Evolutionary conservation across 2,329 filamentous ascomycete species (phyloP).

Genomic region (Neospermospora avenae): DNA sequence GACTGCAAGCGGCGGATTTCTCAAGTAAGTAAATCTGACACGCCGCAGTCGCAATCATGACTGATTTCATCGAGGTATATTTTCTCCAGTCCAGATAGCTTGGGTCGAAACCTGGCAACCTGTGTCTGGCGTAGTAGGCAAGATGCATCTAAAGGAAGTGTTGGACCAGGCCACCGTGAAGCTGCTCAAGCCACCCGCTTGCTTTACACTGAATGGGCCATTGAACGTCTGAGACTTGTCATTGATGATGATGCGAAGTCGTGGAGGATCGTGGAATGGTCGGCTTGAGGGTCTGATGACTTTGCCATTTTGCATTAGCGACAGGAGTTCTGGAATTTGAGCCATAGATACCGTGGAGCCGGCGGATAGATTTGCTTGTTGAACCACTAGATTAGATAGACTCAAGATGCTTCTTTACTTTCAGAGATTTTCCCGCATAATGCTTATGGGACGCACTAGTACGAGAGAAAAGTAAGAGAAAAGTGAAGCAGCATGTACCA

Average conservation of each 20-base stretch:
- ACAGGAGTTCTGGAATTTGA: background rate
- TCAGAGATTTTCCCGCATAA: no score
- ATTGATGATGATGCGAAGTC: conserved; percentile 61
- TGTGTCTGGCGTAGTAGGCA: conserved; percentile 62
- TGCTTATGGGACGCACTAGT: no score
- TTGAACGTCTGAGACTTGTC: conserved; percentile 66
- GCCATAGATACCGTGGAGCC: background rate
- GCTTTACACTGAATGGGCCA: conserved; percentile 64
- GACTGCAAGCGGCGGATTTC: conserved; percentile 70
- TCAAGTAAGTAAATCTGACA: conserved; percentile 56
- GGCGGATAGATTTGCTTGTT: background rate
- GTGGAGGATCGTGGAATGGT: conserved; percentile 64
- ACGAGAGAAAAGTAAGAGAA: no score
- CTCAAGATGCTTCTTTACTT: background rate
- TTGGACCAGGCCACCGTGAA: conserved; percentile 58
- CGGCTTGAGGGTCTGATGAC: conserved; percentile 29
- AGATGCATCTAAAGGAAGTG: conserved; percentile 57
- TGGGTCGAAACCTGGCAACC: conserved; percentile 77
- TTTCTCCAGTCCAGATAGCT: conserved; percentile 72
- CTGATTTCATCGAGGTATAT: conserved; percentile 60
- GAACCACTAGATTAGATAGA: background rate
- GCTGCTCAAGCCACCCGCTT: conserved; percentile 63
- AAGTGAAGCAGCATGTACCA: no score
- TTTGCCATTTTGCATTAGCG: conserved; percentile 4
- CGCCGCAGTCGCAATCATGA: conserved; percentile 12